Evolutionary conservation across 148 eudicot genomes (phyloP).

Genomic region (Chenopodium quinoa): DNA sequence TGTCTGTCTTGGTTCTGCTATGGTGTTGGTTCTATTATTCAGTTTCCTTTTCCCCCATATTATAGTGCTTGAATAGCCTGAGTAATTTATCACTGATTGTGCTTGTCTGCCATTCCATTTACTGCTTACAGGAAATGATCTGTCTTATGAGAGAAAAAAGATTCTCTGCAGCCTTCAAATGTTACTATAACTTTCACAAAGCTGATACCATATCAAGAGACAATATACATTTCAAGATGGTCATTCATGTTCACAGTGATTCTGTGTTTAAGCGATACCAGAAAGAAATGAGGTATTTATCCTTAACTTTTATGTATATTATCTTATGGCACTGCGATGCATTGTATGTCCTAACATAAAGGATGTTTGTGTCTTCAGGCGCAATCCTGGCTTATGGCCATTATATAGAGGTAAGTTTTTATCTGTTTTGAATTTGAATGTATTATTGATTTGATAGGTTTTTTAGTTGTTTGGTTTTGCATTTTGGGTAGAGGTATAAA

Average conservation of each 20-base stretch:
- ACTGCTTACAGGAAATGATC: conserved; percentile 74
- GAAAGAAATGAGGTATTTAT: conserved; percentile 85
- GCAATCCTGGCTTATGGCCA: conserved; percentile 86
- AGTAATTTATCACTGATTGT: neutral
- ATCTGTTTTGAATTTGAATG: conserved; percentile 1
- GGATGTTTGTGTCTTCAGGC: conserved; percentile 47
- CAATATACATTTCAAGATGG: conserved; percentile 71
- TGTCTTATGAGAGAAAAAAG: conserved; percentile 77
- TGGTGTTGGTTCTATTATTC: neutral
- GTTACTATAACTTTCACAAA: conserved; percentile 73
- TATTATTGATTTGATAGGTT: neutral
- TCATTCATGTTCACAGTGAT: conserved; percentile 86
- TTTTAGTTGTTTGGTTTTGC: neutral
- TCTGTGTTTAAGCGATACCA: conserved; percentile 78
- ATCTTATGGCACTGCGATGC: conserved; percentile 8
- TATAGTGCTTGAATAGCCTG: neutral
- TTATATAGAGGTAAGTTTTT: conserved; percentile 72
- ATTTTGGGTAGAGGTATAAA: neutral
- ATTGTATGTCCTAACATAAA: conserved; percentile 20
- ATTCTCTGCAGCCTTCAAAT: conserved; percentile 81
- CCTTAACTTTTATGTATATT: neutral
- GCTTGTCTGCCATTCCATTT: neutral
- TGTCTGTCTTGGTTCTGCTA: neutral
- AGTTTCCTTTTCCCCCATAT: neutral
- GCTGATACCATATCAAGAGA: conserved; percentile 48